phyloP scores from a whole-genome alignment of 2,329 filamentous ascomycete species.

The Alternaria panax region DNA sequence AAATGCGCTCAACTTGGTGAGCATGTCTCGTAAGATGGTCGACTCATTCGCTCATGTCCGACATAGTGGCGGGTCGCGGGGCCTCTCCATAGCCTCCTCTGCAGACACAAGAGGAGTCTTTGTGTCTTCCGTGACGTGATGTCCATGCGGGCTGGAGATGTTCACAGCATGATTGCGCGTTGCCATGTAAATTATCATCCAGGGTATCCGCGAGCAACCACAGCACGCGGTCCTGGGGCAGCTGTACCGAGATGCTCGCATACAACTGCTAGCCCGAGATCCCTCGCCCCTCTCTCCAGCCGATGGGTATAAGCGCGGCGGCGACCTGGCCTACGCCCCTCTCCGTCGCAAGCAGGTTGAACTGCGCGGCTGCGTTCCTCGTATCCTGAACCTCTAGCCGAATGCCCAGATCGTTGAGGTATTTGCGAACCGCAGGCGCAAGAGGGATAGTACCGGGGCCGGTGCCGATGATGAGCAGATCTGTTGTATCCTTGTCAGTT shows the following conservation, averaged over 20 bases:
- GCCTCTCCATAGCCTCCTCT: not conserved
- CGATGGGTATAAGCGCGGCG: slow-evolving; percentile 84
- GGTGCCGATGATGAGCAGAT: slow-evolving; percentile 88
- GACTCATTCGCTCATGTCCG: not conserved
- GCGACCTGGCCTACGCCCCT: slow-evolving; percentile 84
- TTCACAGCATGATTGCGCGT: not conserved
- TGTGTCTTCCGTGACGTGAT: not conserved
- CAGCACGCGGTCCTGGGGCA: not conserved
- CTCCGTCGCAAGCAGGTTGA: slow-evolving; percentile 94
- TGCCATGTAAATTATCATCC: not conserved
- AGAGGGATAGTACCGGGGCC: slow-evolving; percentile 78
- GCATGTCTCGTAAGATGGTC: not conserved
- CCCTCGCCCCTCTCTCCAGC: slow-evolving; percentile 69
- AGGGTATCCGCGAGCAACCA: not conserved
- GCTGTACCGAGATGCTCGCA: not conserved
- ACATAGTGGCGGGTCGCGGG: not conserved
- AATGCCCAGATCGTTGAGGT: slow-evolving; percentile 80
- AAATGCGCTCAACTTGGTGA: not conserved
- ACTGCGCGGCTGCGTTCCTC: slow-evolving; percentile 90
- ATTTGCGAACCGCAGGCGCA: slow-evolving; percentile 73
- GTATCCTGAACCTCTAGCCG: slow-evolving; percentile 90
- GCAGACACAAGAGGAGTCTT: not conserved
- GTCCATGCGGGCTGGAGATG: not conserved
- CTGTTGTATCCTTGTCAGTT: slow-evolving; percentile 54
- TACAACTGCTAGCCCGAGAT: not conserved